Conservation (phyloP, 2,329 filamentous ascomycete genomes). For the Aspergillus brunneoviolaceus region DNA sequence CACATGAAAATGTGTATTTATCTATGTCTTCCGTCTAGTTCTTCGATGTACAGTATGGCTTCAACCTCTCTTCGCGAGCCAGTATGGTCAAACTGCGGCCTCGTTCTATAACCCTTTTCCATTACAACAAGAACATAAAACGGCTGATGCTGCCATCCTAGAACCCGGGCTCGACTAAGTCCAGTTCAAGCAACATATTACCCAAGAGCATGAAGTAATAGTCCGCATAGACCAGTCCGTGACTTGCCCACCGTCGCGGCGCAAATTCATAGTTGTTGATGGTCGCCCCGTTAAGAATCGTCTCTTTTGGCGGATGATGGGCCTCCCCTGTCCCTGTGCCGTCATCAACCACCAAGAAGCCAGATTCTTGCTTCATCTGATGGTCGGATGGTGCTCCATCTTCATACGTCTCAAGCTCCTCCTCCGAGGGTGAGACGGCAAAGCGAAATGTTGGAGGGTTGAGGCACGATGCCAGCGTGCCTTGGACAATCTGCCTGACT, state of each 20-base stretch:
- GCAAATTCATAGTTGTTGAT: slow-evolving; percentile 45
- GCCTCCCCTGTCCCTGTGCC: too few species aligned
- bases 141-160: too few species aligned
- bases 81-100: too few species aligned
- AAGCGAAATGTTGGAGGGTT: slow-evolving; percentile 6
- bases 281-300: slow-evolving; percentile 47
- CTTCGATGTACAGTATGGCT: too few species aligned
- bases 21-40: too few species aligned
- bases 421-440: too few species aligned
- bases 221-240: slow-evolving; percentile 47
- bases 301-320: slow-evolving; percentile 30
- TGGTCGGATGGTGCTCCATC: background rate
- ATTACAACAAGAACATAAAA: too few species aligned
- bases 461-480: slow-evolving; percentile 12
- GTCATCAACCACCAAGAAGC: slow-evolving; percentile 1
- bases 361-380: background rate
- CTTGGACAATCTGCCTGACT: slow-evolving; percentile 12
- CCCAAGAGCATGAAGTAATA: slow-evolving; percentile 45
- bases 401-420: background rate
- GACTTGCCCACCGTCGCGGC: slow-evolving; percentile 39
- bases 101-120: rapidly evolving
- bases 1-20: too few species aligned
- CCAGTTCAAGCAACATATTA: slow-evolving; percentile 40
- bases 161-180: slow-evolving; percentile 1
- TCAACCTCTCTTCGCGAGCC: too few species aligned